phyloP scores from a whole-genome alignment of 2,329 filamentous ascomycete species.

The Penicillium sp. region DNA sequence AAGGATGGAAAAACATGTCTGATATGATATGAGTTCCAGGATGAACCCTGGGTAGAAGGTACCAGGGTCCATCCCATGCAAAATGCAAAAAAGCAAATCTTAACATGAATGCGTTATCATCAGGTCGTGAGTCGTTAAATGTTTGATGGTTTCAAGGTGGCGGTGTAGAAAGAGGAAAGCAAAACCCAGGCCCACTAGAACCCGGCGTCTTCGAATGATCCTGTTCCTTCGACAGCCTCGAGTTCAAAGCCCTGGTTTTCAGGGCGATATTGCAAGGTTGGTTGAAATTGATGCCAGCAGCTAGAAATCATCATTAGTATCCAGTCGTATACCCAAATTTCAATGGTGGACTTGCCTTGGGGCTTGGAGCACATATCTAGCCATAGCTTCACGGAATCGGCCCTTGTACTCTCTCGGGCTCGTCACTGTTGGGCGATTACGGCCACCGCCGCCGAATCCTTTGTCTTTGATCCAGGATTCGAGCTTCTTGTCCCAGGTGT shows the following conservation, averaged over 20 bases:
- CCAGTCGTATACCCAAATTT: not conserved
- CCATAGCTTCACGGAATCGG: conserved; percentile 94
- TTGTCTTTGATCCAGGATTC: conserved; percentile 99
- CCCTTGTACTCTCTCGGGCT: conserved; percentile 97
- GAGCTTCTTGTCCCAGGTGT: conserved; percentile 99
- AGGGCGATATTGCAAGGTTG: conserved; percentile 29
- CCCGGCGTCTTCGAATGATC: conserved; percentile 7
- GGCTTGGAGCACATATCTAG: conserved; percentile 67
- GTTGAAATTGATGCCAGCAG: conserved; percentile 51
- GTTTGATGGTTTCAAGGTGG: not conserved
- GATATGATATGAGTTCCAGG: not conserved
- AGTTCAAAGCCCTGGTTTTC: conserved; percentile 30
- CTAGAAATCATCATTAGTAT: conserved; percentile 24
- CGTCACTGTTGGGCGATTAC: conserved; percentile 87
- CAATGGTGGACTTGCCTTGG: conserved; percentile 44
- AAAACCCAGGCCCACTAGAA: not conserved
- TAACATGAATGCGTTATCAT: conserved; percentile 10
- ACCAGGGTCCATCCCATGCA: not conserved
- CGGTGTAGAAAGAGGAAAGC: not conserved
- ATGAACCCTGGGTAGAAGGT: not conserved
- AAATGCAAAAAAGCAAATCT: not conserved
- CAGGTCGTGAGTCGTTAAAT: conserved; percentile 21
- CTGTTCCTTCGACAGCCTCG: conserved; percentile 23
- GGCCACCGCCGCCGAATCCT: conserved; percentile 77
- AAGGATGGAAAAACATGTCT: not conserved